Conservation (phyloP, 2,329 filamentous ascomycete genomes). For the Thelonectria blattea region DNA sequence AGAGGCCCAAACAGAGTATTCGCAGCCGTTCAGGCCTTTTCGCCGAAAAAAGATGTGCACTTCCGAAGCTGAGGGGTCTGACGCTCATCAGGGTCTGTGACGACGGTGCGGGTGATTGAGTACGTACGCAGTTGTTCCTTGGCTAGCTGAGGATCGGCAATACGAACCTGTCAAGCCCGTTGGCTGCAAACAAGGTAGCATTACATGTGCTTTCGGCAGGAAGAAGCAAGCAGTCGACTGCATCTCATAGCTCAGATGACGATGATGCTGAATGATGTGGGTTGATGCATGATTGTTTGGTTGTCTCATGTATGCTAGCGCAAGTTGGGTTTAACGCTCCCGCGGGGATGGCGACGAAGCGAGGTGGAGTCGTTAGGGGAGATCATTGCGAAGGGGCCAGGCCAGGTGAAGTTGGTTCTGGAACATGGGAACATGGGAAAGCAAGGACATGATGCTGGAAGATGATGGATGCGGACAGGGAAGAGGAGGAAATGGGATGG, state of each 20-base stretch:
- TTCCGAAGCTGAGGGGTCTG: neutral
- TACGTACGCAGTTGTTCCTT: neutral
- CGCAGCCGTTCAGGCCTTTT: neutral
- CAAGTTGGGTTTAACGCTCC: constrained; percentile 14
- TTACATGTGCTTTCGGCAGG: constrained; percentile 7
- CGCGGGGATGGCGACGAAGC: constrained; percentile 9
- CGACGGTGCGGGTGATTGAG: neutral
- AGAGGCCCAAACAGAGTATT: neutral
- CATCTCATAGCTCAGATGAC: constrained; percentile 19
- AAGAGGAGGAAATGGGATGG: neutral
- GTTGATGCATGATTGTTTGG: constrained; percentile 13
- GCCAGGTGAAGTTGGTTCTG: neutral
- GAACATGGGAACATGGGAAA: neutral
- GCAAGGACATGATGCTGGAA: neutral
- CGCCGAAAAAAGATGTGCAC: neutral
- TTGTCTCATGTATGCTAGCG: constrained; percentile 5
- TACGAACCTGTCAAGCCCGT: constrained; percentile 10
- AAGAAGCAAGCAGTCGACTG: neutral
- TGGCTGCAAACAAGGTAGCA: constrained; percentile 17
- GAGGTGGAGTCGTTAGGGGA: constrained; percentile 1
- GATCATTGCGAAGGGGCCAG: neutral
- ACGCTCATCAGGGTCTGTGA: neutral
- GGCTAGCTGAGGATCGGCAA: constrained; percentile 2
- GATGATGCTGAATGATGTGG: constrained; percentile 18
- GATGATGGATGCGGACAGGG: neutral